Evolutionary conservation across 2,329 filamentous ascomycete genomes (phyloP).

Genomic region (Pseudogymnoascus sp.): DNA sequence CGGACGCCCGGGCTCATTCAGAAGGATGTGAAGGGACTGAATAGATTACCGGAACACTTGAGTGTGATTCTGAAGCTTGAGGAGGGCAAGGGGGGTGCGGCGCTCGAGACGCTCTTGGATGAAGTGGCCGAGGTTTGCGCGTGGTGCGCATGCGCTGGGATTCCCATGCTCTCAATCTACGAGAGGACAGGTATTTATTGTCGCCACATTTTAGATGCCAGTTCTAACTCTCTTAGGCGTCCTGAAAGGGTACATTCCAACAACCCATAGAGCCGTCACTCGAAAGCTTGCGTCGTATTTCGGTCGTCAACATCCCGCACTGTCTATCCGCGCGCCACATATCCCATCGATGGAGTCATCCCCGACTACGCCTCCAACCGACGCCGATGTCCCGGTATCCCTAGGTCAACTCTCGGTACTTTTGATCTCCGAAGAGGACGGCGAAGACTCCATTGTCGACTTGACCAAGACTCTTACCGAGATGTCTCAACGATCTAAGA

Average conservation of each 20-base stretch:
- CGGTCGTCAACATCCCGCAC: constrained; percentile 60
- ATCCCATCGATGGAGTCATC: constrained; percentile 48
- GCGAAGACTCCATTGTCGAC: constrained; percentile 88
- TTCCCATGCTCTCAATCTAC: constrained; percentile 81
- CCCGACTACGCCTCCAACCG: constrained; percentile 35
- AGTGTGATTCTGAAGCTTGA: constrained; percentile 77
- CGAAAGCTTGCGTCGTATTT: constrained; percentile 83
- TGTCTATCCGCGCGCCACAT: constrained; percentile 67
- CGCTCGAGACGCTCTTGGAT: constrained; percentile 75
- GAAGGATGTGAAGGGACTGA: constrained; percentile 69
- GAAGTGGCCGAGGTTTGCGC: constrained; percentile 87
- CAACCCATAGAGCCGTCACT: constrained; percentile 69
- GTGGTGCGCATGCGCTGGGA: constrained; percentile 86
- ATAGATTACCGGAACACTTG: constrained; percentile 71
- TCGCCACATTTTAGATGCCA: not conserved
- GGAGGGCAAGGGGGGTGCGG: constrained; percentile 58
- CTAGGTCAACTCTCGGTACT: constrained; percentile 50
- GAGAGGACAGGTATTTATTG: constrained; percentile 68
- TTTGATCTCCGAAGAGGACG: constrained; percentile 79
- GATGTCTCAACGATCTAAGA: constrained; percentile 86
- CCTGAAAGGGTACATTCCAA: constrained; percentile 81
- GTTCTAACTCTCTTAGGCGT: constrained; percentile 48
- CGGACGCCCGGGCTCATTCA: constrained; percentile 87
- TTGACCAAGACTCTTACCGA: constrained; percentile 88
- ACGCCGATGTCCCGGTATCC: constrained; percentile 26